Evolutionary conservation across 257 asterid species (phyloP).

Genomic region (Solanum peruvianum): DNA sequence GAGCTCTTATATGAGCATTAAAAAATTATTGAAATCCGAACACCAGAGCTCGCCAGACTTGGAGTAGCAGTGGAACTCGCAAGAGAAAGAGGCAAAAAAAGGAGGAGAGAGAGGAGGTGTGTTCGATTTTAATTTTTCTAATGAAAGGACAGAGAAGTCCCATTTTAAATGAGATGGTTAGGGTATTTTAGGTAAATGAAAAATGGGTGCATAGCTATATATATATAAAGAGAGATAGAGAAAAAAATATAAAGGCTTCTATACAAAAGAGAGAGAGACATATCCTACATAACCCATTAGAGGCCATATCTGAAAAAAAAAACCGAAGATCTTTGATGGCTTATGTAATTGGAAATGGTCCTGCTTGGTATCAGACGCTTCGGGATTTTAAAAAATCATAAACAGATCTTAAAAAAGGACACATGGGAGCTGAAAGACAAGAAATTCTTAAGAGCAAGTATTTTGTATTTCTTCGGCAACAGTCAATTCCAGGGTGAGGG

Average conservation of each 20-base stretch:
- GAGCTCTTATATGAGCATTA: background rate
- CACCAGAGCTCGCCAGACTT: background rate
- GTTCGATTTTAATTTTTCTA: background rate
- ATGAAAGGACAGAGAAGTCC: background rate
- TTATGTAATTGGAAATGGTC: background rate
- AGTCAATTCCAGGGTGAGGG: background rate
- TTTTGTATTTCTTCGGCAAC: background rate
- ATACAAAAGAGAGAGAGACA: background rate
- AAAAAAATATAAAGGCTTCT: background rate
- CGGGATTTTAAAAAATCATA: background rate
- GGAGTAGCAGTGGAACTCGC: background rate
- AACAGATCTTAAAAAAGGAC: background rate
- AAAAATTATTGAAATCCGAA: background rate
- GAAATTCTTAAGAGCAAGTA: background rate
- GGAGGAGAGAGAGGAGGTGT: background rate
- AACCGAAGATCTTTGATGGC: background rate
- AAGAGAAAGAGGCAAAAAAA: background rate
- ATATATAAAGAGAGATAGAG: background rate
- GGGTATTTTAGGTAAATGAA: background rate
- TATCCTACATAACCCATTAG: background rate
- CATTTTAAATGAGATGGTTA: background rate
- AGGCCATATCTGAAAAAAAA: background rate
- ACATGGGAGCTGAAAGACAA: background rate
- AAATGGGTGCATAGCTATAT: background rate
- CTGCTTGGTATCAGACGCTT: background rate